Evolutionary conservation across 202 grass and related monocot genomes (phyloP).

Genomic region (Dendrocalamus latiflorus): DNA sequence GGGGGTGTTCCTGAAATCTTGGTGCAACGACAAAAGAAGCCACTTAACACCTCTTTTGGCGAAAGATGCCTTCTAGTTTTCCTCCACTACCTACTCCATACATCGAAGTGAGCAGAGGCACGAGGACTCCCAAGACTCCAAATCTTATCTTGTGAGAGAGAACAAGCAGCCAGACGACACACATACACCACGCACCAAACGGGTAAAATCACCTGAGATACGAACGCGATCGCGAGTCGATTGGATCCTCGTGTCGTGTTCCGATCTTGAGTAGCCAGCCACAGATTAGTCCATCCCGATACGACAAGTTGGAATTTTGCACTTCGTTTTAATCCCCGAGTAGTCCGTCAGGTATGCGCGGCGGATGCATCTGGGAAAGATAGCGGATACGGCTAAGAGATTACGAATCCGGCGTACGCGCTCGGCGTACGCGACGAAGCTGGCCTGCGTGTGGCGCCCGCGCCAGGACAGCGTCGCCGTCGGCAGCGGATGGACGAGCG

Average conservation of each 20-base stretch:
- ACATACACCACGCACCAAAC: neutral
- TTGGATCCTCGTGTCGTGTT: neutral
- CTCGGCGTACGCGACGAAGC: neutral
- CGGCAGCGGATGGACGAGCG: constrained; percentile 10
- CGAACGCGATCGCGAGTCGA: neutral
- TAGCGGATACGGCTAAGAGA: neutral
- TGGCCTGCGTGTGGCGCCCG: neutral
- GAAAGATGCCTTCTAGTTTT: neutral
- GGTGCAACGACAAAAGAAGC: neutral
- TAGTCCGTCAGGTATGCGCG: neutral
- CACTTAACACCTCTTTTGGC: neutral
- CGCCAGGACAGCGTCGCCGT: constrained; percentile 20
- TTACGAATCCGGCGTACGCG: neutral
- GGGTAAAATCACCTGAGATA: constrained; percentile 20
- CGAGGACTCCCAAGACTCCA: neutral
- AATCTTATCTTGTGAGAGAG: neutral
- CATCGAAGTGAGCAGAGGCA: neutral
- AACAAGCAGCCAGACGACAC: neutral
- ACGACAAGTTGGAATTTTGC: neutral
- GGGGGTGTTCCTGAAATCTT: neutral
- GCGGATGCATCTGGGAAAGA: neutral
- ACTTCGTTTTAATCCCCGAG: neutral
- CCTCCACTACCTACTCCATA: neutral
- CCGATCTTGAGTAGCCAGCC: neutral
- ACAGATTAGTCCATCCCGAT: neutral